phyloP scores from a whole-genome alignment of 768 basidiomycete genomes.

The Xerocomellus amylosporus region DNA sequence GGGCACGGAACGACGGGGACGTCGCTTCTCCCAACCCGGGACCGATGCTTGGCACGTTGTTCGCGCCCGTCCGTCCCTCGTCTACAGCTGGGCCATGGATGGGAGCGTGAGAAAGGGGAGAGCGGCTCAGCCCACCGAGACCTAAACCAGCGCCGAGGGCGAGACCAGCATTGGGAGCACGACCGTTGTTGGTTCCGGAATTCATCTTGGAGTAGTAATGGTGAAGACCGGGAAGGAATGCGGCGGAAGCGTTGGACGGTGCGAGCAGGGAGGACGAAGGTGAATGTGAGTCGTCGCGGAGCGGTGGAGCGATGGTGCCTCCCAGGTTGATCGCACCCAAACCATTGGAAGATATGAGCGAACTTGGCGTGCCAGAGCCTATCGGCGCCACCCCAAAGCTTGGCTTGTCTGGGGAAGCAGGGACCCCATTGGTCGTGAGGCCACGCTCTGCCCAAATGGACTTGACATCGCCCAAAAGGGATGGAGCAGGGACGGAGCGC shows the following conservation, averaged over 20 bases:
- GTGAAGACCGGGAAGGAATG: constrained; percentile 74
- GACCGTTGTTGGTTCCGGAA: constrained; percentile 24
- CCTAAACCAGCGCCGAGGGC: constrained; percentile 21
- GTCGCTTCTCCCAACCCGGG: constrained; percentile 35
- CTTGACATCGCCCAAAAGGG: constrained; percentile 69
- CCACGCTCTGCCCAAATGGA: constrained; percentile 77
- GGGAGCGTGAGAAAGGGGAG: constrained; percentile 29
- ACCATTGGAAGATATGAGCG: constrained; percentile 47
- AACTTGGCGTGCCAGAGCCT: constrained; percentile 47
- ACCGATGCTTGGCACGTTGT: constrained; percentile 13
- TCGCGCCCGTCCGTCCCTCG: constrained; percentile 18
- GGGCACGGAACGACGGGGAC: constrained; percentile 72
- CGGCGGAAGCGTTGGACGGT: constrained; percentile 78
- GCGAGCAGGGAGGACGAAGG: constrained; percentile 39
- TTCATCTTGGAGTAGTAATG: constrained; percentile 61
- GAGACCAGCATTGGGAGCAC: constrained; percentile 24
- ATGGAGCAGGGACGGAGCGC: constrained; percentile 76
- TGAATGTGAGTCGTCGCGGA: constrained; percentile 36
- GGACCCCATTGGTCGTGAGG: constrained; percentile 25
- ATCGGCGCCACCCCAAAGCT: constrained; percentile 24
- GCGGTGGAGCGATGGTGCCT: constrained; percentile 6
- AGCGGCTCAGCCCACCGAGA: constrained; percentile 28
- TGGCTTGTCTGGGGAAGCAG: constrained; percentile 39
- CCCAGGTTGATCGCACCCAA: constrained; percentile 28
- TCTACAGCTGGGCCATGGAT: constrained; percentile 28